Percentiles rank a stretch among this genome's conserved stretches.
Conservation (phyloP, 2,329 filamentous ascomycete genomes). For the Pezicula neosporulosa region DNA sequence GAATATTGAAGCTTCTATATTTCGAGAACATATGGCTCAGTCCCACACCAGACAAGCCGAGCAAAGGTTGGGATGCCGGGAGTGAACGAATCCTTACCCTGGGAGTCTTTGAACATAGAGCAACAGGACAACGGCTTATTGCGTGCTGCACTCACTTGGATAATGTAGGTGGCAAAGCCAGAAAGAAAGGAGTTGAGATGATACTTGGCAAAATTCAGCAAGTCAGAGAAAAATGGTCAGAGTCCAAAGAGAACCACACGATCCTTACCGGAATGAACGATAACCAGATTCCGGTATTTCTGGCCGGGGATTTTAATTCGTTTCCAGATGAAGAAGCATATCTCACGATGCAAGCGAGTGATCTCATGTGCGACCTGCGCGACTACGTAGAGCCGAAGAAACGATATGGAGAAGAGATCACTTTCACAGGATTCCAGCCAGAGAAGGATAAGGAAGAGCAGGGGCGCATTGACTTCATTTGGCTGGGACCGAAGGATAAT, state of each 20-base stretch:
- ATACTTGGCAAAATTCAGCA: conserved; percentile 30
- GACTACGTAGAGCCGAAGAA: no score
- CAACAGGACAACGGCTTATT: conserved; percentile 35
- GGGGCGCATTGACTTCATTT: not conserved
- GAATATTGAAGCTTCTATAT: conserved; percentile 45
- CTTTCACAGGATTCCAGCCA: conserved; percentile 39
- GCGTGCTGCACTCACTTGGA: conserved; percentile 53
- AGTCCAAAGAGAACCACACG: no score
- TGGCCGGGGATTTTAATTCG: conserved; percentile 46
- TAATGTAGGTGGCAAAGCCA: conserved; percentile 37
- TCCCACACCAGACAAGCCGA: conserved; percentile 52
- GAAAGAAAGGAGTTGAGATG: conserved; percentile 37
- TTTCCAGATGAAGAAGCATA: conserved; percentile 37
- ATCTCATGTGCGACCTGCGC: no score
- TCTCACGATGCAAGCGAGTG: conserved; percentile 31
- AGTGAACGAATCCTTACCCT: conserved; percentile 44
- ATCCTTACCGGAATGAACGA: no score
- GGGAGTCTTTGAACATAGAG: conserved; percentile 38
- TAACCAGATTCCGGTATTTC: conserved; percentile 32
- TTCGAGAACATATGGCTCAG: conserved; percentile 61
- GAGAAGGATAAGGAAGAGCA: no score
- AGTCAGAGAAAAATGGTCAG: no score
- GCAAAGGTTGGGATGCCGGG: conserved; percentile 53
- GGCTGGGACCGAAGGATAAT: not conserved
- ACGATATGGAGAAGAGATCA: conserved; percentile 22